A percentile compares a stretch with the other conserved stretches of the same genome.
Evolutionary conservation across 1,284 basidiomycete genomes (phyloP).

Genomic region (Fomitopsis betulina): DNA sequence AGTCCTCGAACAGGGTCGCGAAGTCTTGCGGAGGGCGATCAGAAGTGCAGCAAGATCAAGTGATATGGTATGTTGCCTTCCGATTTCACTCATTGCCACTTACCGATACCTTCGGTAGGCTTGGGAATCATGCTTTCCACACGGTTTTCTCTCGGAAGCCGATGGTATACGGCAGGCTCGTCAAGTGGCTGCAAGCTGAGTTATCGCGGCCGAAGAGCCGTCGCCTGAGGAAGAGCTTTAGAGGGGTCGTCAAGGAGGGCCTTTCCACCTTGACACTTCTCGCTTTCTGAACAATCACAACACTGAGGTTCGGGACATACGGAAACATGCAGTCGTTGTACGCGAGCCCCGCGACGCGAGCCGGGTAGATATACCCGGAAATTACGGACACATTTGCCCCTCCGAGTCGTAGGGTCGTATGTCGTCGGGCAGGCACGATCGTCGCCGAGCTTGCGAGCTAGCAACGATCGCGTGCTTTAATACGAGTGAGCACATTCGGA

Average conservation of each 20-base stretch:
- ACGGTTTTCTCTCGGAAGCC: constrained; percentile 56
- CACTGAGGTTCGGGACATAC: too few relatives aligned
- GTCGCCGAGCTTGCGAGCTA: too few relatives aligned
- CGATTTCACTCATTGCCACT: constrained; percentile 20
- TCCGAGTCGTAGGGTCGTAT: too few relatives aligned
- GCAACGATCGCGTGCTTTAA: too few relatives aligned
- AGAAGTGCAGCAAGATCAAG: constrained; percentile 44
- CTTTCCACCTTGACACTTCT: constrained; percentile 14
- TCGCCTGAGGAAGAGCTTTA: constrained; percentile 39
- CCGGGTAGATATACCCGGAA: too few relatives aligned
- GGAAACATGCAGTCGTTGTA: too few relatives aligned
- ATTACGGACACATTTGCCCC: too few relatives aligned
- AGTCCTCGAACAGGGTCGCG: constrained; percentile 41
- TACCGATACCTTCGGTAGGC: constrained; percentile 40
- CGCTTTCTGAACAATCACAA: not conserved
- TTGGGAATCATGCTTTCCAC: constrained; percentile 78
- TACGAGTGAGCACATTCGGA: too few relatives aligned
- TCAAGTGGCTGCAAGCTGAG: constrained; percentile 47
- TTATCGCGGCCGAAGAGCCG: constrained; percentile 41
- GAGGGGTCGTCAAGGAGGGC: constrained; percentile 45
- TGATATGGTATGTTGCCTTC: constrained; percentile 53
- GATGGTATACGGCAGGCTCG: constrained; percentile 40
- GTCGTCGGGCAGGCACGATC: too few relatives aligned
- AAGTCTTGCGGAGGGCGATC: constrained; percentile 33
- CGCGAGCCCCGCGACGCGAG: too few relatives aligned